Conservation (phyloP, 1,139 yeast species). For the Candida sp. region DNA sequence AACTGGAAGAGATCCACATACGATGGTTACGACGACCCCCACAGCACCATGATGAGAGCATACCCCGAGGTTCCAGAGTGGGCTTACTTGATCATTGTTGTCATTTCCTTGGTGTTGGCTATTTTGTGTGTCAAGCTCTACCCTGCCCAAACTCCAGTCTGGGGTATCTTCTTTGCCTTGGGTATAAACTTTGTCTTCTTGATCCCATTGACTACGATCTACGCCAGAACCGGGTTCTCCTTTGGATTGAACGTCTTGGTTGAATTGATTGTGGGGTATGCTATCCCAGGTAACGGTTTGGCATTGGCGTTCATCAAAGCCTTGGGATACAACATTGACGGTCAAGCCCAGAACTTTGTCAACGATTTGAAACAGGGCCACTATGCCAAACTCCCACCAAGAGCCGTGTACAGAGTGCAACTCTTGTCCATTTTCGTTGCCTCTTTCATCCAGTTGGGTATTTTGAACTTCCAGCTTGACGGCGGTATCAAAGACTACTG, state of each 20-base stretch:
- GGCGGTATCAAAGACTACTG: conserved; percentile 52
- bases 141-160: conserved; percentile 55
- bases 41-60: conserved; percentile 55
- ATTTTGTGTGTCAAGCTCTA: conserved; percentile 51
- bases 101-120: conserved; percentile 54
- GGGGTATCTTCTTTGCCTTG: conserved; percentile 62
- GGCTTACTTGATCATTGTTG: conserved; percentile 54
- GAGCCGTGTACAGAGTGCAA: conserved; percentile 65
- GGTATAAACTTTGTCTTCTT: conserved; percentile 58
- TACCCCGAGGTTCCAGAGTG: conserved; percentile 69
- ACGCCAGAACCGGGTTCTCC: conserved; percentile 54
- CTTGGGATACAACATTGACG: conserved; percentile 59
- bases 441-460: conserved; percentile 54
- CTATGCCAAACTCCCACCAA: conserved; percentile 67
- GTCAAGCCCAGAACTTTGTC: conserved; percentile 60
- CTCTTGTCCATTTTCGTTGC: conserved; percentile 45
- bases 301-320: conserved; percentile 64
- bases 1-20: conserved; percentile 16
- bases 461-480: conserved; percentile 55
- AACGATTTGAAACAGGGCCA: conserved; percentile 62
- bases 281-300: conserved; percentile 62
- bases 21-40: conserved; percentile 49
- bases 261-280: conserved; percentile 65
- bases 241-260: conserved; percentile 61
- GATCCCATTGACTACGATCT: conserved; percentile 52